Evolutionary conservation across 306 rosid genomes (phyloP), one percentile per base, ranked within the genome.

Genomic region (Chamaecrista fasciculata): DNA sequence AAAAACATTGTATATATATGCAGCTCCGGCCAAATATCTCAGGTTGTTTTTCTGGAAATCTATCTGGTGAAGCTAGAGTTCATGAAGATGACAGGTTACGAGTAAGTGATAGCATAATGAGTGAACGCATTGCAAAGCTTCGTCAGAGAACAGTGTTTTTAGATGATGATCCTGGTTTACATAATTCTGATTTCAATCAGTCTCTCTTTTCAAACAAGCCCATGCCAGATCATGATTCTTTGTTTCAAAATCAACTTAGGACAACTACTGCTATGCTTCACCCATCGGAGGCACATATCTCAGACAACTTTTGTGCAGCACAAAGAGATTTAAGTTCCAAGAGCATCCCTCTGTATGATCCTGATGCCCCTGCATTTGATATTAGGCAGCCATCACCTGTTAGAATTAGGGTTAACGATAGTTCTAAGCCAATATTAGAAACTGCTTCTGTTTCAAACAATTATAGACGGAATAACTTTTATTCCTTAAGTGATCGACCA

Each of bases 211-310:
- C 78, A 49, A 16, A 74, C 50, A 67, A 81, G 18, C 71, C 76
- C 56, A n/a, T 20, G 75, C 48, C 46, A 11, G 81, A 70, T 34
- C 49, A 42, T 55, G 69, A 36, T 72, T 71, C 75, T 71, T 66
- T 67, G 53, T 39, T 39, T 69, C 77, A 75, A 85, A 62, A 71
- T 65, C 78, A 55, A 79, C 66, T 12, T 8, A 62, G 78, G 63
- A 28, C 70, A 77, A 57, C 71, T 66, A 72, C 83, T 40, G 34
- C 76, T 43, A 31, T 61, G 50, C 34, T 47, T 67, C 72, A 63
- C 70, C 80, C 72, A 61, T 66, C 34, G 34, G 71, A 52, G 44
- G 18, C 25, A 4, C 81, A 47, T 16, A 47, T 74, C 36, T 25
- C 72, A 50, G 16, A 49, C 55, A 51, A 57, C 43, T 66, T 79